phyloP scores from a whole-genome alignment of 176 grass and related monocot genomes.

The Tillandsia fasciculata region DNA sequence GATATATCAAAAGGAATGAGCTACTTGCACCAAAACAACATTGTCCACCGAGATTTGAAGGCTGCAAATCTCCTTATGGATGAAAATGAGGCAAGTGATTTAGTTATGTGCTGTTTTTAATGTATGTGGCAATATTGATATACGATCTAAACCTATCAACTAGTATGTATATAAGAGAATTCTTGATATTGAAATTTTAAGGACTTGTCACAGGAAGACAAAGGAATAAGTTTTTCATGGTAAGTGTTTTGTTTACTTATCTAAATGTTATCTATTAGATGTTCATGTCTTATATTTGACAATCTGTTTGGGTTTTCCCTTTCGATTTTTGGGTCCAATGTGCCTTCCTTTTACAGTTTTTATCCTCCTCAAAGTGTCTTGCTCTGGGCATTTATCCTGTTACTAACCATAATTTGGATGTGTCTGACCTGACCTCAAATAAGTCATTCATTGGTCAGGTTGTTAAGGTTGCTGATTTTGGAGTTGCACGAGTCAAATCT shows the following conservation, averaged over 20 bases:
- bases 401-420: background rate
- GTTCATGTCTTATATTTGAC: background rate
- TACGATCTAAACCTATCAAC: background rate
- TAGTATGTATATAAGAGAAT: background rate
- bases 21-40: slow-evolving; percentile 43
- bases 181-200: background rate
- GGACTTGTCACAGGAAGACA: background rate
- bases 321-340: background rate
- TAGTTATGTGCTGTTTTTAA: background rate
- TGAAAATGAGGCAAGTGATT: slow-evolving; percentile 37
- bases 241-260: background rate
- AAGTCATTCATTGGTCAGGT: background rate
- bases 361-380: background rate
- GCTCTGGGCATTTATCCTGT: background rate
- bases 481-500: slow-evolving; percentile 35
- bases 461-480: slow-evolving; percentile 51
- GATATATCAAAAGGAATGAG: slow-evolving; percentile 47
- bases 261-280: background rate
- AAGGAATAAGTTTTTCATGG: background rate
- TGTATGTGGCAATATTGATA: background rate
- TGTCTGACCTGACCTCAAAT: background rate
- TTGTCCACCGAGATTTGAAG: slow-evolving; percentile 44
- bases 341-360: background rate
- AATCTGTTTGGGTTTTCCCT: background rate
- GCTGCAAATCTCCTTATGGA: slow-evolving; percentile 46